phyloP scores from a whole-genome alignment of 2,329 filamentous ascomycete genomes.

The Fusarium sp. region DNA sequence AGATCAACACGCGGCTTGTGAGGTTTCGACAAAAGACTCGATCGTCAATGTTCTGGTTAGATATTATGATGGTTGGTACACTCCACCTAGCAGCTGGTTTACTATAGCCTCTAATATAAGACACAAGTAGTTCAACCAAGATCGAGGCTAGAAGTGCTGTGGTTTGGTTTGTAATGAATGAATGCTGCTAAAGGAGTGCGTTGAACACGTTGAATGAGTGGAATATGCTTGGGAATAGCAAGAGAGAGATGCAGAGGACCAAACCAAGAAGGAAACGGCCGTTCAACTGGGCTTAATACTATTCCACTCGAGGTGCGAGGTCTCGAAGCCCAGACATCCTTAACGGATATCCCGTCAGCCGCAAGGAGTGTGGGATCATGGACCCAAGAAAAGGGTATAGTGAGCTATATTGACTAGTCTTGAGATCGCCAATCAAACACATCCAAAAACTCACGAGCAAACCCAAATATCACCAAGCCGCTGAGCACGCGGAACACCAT shows the following conservation, averaged over 20 bases:
- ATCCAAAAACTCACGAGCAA: slow-evolving; percentile 18
- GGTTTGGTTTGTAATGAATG: neutral
- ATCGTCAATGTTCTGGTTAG: neutral
- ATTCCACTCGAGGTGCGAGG: slow-evolving; percentile 4
- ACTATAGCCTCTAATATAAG: neutral
- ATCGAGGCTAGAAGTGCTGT: neutral
- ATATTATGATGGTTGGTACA: neutral
- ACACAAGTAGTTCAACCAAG: neutral
- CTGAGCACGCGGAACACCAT: slow-evolving; percentile 6
- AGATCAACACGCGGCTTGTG: neutral
- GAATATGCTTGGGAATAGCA: slow-evolving; percentile 2
- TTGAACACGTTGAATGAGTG: slow-evolving; percentile 30
- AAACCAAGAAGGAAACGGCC: slow-evolving; percentile 1
- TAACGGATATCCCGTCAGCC: slow-evolving; percentile 15
- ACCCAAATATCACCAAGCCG: slow-evolving; percentile 26
- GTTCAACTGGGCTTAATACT: slow-evolving; percentile 20
- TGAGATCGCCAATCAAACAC: neutral
- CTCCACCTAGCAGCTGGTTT: neutral
- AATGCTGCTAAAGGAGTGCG: slow-evolving; percentile 15
- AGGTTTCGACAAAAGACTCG: neutral
- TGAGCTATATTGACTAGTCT: slow-evolving; percentile 1
- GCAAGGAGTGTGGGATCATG: slow-evolving; percentile 4
- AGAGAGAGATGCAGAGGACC: slow-evolving; percentile 3
- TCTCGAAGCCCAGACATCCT: slow-evolving; percentile 4
- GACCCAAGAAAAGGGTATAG: neutral